phyloP scores from a whole-genome alignment of 257 asterid species.

The Solanum gandarillasii region DNA sequence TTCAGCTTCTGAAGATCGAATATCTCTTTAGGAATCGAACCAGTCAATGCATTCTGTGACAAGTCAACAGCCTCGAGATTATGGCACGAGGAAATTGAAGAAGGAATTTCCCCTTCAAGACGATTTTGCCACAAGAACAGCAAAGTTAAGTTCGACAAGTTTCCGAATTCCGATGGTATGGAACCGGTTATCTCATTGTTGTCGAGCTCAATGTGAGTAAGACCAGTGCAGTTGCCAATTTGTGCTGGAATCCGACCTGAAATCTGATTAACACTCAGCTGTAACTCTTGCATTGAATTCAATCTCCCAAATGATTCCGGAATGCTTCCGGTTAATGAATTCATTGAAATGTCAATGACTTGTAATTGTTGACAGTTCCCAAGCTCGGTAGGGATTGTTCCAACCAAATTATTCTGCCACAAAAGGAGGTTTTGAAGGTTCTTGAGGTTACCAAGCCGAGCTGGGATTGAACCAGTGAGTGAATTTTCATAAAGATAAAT shows the following conservation, averaged over 20 bases:
- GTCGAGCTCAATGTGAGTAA: conserved; percentile 65
- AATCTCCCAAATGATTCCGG: conserved; percentile 52
- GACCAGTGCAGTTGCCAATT: conserved; percentile 46
- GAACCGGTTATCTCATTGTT: conserved; percentile 65
- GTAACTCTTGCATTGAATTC: conserved; percentile 39
- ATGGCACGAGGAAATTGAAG: conserved; percentile 41
- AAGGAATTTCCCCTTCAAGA: conserved; percentile 52
- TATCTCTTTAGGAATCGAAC: conserved; percentile 50
- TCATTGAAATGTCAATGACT: conserved; percentile 52
- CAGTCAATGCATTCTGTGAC: conserved; percentile 53
- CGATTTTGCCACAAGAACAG: conserved; percentile 66
- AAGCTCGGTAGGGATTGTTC: conserved; percentile 46
- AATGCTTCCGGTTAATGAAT: conserved; percentile 49
- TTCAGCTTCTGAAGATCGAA: conserved; percentile 49
- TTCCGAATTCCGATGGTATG: conserved; percentile 55
- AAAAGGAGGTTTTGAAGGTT: conserved; percentile 43
- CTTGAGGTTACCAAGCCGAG: conserved; percentile 34
- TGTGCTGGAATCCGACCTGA: conserved; percentile 55
- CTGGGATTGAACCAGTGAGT: conserved; percentile 55
- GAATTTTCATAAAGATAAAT: conserved; percentile 61
- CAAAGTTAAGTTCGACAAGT: conserved; percentile 35
- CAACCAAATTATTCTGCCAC: conserved; percentile 63
- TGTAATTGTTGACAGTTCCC: conserved; percentile 36
- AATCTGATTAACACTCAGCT: conserved; percentile 57
- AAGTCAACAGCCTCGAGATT: conserved; percentile 58